These are phyloP conservation scores for Hypoxylon sp. DNA, from an alignment of 2,329 filamentous ascomycete genomes.

Conservation along the genomic window DNA sequence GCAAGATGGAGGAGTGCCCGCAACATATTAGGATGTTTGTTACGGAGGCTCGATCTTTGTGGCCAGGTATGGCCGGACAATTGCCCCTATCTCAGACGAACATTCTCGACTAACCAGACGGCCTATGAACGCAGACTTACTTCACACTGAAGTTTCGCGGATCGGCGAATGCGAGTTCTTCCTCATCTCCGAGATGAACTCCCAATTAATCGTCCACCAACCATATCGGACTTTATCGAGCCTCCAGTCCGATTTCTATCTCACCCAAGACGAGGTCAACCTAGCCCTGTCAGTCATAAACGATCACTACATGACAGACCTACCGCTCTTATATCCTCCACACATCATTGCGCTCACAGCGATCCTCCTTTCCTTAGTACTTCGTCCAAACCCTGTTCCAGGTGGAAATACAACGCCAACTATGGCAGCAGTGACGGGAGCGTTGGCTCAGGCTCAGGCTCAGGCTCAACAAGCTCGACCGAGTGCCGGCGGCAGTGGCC, in stretches of 20 bases:
- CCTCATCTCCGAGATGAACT: conserved; percentile 90
- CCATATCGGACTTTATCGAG: conserved; percentile 85
- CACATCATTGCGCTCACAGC: conserved; percentile 89
- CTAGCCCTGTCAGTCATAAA: conserved; percentile 88
- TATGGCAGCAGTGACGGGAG: conserved; percentile 64
- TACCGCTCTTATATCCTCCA: conserved; percentile 88
- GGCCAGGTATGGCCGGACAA: conserved; percentile 69
- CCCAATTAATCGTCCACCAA: conserved; percentile 89
- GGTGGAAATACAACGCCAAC: conserved; percentile 54
- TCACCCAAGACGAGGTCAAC: conserved; percentile 82
- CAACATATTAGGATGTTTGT: conserved; percentile 95
- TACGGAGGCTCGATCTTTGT: conserved; percentile 85
- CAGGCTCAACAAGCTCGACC: conserved; percentile 57
- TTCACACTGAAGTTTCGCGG: conserved; percentile 79
- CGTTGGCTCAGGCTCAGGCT: conserved; percentile 62
- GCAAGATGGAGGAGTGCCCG: conserved; percentile 97
- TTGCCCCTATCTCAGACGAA: background rate
- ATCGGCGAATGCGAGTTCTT: conserved; percentile 95
- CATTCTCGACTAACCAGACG: conserved; percentile 22
- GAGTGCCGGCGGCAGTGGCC: conserved; percentile 38
- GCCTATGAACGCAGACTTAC: conserved; percentile 66
- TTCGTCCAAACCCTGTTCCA: conserved; percentile 67
- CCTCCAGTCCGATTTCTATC: conserved; percentile 75
- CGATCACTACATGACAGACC: conserved; percentile 91
- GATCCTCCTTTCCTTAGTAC: conserved; percentile 84